Base-by-base conservation (phyloP, 495 filamentous ascomycete species). In the Durotheca rogersii region DNA sequence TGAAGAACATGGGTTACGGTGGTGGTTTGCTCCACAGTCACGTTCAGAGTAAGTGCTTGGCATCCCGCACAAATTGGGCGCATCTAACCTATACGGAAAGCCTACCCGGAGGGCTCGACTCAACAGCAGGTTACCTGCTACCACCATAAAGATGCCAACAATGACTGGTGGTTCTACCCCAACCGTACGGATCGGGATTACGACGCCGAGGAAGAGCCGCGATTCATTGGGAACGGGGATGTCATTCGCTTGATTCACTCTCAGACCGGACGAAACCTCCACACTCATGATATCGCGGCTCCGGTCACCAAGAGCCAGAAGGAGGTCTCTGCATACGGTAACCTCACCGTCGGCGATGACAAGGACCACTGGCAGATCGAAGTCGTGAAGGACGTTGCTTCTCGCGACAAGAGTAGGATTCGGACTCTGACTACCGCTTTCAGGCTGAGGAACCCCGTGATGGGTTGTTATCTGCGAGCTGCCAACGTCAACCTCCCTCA, bases 1-100 rank as follows among this genome's bases (percentile, higher is more conserved):
- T 98, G 27, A 98, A 98, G 75, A 98, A 98, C 65, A 97, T 97
- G 93, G 93, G 93, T 3, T 98, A 98, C 59, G 93, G 93, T 41
- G 93, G 93, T 64, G 93, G 93, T 55, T 82, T 98, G n/a, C 81
- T 98, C 40, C 93, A 98, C 72, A 95, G 89, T 27, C 94, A 97
- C 73, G 83, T 97, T 54, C 93, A 98, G 69, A 75, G 62, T 65
- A 53, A 2, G 62, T 60, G 37, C 44, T 41, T 29, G 20, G 16
- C n/a, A 19, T 9, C 21, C 21, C 20, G 0, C 18, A 21, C 15
- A 9, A 34, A 33, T 4, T 41, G 15, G 7, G 21, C 30, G 33
- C 14, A 42, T 25, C 49, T 51, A 49, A 57, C 30, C 55, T 17
- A 47, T 33, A 2, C 20, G 10, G 32, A 20, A 89, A 65, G 62